These are phyloP conservation scores for Linanthus parryae DNA, from an alignment of 148 eudicot genomes.

Conservation along the genomic window DNA sequence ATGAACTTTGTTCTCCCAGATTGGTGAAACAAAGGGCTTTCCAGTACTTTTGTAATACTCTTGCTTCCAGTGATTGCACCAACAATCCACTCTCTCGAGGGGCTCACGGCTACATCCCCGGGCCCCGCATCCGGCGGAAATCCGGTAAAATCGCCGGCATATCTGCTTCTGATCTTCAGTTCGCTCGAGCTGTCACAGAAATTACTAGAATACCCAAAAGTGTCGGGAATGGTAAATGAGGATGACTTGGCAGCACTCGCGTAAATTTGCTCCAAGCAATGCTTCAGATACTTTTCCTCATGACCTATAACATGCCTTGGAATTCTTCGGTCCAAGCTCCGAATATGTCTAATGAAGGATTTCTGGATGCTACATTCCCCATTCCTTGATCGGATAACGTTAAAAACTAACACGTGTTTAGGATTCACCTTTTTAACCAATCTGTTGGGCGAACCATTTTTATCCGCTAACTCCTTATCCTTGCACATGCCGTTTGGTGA, in stretches of 20 bases:
- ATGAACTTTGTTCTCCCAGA: slow-evolving; percentile 28
- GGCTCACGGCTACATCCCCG: slow-evolving; percentile 14
- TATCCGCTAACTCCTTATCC: slow-evolving; percentile 14
- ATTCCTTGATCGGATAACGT: slow-evolving; percentile 9
- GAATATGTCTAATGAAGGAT: slow-evolving; percentile 13
- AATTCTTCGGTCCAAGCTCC: slow-evolving; percentile 10
- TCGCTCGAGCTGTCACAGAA: slow-evolving; percentile 9
- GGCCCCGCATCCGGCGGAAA: slow-evolving; percentile 15
- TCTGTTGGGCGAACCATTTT: slow-evolving; percentile 3
- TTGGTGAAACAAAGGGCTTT: slow-evolving; percentile 55
- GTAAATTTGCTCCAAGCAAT: slow-evolving; percentile 45
- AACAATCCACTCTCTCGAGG: slow-evolving; percentile 30
- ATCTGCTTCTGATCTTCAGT: slow-evolving; percentile 10
- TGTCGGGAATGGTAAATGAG: slow-evolving; percentile 7
- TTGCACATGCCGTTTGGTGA: slow-evolving; percentile 6
- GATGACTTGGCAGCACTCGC: slow-evolving; percentile 25
- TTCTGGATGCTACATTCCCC: slow-evolving; percentile 16
- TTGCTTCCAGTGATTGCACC: slow-evolving; percentile 48
- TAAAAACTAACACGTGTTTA: slow-evolving; percentile 9
- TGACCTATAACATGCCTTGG: slow-evolving; percentile 38
- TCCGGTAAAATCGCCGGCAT: slow-evolving; percentile 5
- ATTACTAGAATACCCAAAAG: slow-evolving; percentile 13
- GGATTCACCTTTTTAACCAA: slow-evolving; percentile 5
- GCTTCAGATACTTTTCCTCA: slow-evolving; percentile 46
- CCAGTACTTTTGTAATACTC: slow-evolving; percentile 58